Base-by-base conservation (phyloP, 495 filamentous ascomycete genomes). In the Trichoderma erinaceum region DNA sequence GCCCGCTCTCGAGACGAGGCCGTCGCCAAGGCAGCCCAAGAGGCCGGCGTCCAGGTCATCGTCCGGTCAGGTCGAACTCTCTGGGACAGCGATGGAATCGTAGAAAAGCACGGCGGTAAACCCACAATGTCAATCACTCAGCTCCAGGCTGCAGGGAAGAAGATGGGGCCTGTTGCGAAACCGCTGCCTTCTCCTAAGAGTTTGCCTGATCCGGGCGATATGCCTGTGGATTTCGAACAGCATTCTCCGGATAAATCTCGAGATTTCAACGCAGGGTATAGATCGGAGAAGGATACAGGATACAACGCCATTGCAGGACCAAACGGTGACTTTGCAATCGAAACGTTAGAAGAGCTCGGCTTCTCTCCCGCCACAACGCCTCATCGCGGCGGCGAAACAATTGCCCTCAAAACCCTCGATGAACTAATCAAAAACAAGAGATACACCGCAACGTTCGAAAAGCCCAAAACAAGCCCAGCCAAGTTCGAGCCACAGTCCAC, bases 121-220 rank as follows among this genome's bases (percentile, higher is more conserved):
- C 86, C 88, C 38, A 90, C 88, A 12, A 89, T 90, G 86, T 87
- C 83, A 65, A 89, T 90, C 21, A 78, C 76, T 5, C 87, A 90
- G 71, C 79, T 90, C 10, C 81, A 86, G 71, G 70, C 77, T 69
- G 83, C 80, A 25, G 73, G 80, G 1, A 67, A 69, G n/a, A 77
- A 82, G 76, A 71, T 77, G 41, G 87, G 85, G 4, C 71, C 79
- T 18, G 83, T 89, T 7, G 81, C 83, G 0, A 75, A 78, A 35
- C 87, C 88, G 16, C 76, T 89, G 13, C 79, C 82, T 10, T 68
- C 83, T 6, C 88, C 88, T 0, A 77, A 69, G 41, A 75, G 75
- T 32, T 69, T 90, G 12, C 88, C 89, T 0, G 81, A 86, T 73
- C 87, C 88, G 25, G 87, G 86, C 69, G 81, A 86, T 2, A 84